Evolutionary conservation across 2,329 filamentous ascomycete species (phyloP).

Genomic region (Decorospora gaudefroyi): DNA sequence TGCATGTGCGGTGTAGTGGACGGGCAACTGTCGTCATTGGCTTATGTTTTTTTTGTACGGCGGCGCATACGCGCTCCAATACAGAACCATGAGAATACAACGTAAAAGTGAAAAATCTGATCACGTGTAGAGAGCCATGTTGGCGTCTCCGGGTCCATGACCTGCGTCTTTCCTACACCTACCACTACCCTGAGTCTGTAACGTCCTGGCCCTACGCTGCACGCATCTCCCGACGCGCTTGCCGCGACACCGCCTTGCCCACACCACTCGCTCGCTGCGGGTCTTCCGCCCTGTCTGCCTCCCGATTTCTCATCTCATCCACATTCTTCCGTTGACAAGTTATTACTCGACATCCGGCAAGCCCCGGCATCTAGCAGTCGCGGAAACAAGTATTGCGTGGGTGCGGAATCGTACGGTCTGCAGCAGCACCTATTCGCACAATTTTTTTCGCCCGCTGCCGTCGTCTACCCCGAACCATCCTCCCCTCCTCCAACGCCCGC

Average conservation of each 20-base stretch:
- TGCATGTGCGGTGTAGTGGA: constrained; percentile 24
- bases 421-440: constrained; percentile 29
- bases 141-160: background rate
- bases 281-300: constrained; percentile 18
- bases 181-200: constrained; percentile 18
- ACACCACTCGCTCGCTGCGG: constrained; percentile 24
- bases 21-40: constrained; percentile 24
- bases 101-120: constrained; percentile 17
- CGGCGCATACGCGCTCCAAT: constrained; percentile 22
- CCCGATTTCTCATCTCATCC: constrained; percentile 7
- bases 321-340: constrained; percentile 11
- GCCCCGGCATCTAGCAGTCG: constrained; percentile 31
- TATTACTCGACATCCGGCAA: constrained; percentile 25
- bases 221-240: constrained; percentile 27
- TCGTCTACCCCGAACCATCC: constrained; percentile 19
- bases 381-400: constrained; percentile 29
- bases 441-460: constrained; percentile 35
- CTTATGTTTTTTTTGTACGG: constrained; percentile 16
- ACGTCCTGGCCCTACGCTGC: constrained; percentile 18
- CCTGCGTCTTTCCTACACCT: constrained; percentile 9
- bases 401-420: constrained; percentile 33
- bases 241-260: constrained; percentile 25
- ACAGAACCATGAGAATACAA: constrained; percentile 14
- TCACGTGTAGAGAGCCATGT: constrained; percentile 23
- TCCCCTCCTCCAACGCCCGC: constrained; percentile 17